These are phyloP conservation scores for Solanum rostratum DNA, from an alignment of 257 asterid genomes.

Conservation along the genomic window DNA sequence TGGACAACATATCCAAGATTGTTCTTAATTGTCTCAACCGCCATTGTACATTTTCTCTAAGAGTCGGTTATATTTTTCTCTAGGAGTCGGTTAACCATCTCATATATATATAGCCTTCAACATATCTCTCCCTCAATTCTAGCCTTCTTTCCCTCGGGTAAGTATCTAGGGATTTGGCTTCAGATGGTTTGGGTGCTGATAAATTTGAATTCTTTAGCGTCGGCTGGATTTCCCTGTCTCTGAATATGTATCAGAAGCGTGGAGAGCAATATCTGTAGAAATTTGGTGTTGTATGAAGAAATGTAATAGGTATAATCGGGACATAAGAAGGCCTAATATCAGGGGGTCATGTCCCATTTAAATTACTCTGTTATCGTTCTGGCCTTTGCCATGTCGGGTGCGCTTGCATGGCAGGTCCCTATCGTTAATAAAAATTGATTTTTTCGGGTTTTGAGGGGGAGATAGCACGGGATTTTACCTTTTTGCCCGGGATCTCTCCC, in stretches of 20 bases:
- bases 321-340: background rate
- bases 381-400: constrained; percentile 35
- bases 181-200: background rate
- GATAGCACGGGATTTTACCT: constrained; percentile 10
- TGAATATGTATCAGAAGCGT: background rate
- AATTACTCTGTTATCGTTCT: background rate
- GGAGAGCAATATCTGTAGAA: background rate
- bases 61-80: background rate
- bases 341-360: constrained; percentile 1
- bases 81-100: background rate
- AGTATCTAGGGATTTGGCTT: background rate
- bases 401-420: constrained; percentile 36
- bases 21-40: no score
- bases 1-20: no score
- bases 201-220: background rate
- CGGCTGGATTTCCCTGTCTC: background rate
- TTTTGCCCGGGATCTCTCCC: constrained; percentile 9
- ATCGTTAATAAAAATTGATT: background rate
- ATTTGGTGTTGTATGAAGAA: background rate
- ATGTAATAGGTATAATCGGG: background rate
- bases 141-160: background rate
- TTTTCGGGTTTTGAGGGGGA: constrained; percentile 1
- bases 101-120: background rate
- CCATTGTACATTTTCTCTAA: background rate
- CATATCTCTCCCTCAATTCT: background rate